Evolutionary conservation across 2,329 filamentous ascomycete genomes (phyloP).

Genomic region (Claviceps spartinae): DNA sequence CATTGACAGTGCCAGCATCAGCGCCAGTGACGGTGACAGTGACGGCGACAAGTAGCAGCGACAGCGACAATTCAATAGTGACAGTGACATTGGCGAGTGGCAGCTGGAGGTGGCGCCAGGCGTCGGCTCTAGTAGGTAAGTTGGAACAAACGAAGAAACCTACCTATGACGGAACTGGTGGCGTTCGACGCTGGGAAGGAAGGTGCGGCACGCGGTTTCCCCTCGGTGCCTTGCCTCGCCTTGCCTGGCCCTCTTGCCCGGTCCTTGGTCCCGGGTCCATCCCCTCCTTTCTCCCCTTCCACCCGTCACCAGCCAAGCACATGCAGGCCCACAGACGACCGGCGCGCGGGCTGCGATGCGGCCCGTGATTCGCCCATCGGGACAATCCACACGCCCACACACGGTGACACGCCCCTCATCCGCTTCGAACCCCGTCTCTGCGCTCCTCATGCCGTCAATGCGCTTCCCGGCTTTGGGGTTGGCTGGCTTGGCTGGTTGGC

Average conservation of each 20-base stretch:
- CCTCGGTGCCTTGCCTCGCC: background rate
- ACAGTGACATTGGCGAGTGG: too few species aligned
- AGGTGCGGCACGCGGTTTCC: background rate
- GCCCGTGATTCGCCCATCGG: background rate
- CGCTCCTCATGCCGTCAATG: too few species aligned
- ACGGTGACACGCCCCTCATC: constrained; percentile 1
- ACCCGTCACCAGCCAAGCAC: background rate
- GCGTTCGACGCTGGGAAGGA: background rate
- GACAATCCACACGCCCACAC: background rate
- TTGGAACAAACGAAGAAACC: too few species aligned
- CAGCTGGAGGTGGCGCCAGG: too few species aligned
- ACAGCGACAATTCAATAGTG: too few species aligned
- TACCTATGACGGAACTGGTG: too few species aligned
- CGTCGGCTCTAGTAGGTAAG: too few species aligned
- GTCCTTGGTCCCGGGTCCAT: constrained; percentile 6
- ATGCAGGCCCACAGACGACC: background rate
- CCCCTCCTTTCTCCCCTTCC: background rate
- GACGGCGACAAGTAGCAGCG: too few species aligned
- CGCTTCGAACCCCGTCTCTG: background rate
- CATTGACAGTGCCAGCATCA: background rate
- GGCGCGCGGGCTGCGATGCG: too few species aligned
- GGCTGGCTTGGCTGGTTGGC: background rate
- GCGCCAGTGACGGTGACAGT: too few species aligned
- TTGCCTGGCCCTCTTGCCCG: constrained; percentile 1
- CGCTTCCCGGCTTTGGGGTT: background rate